Percentiles rank a stretch among this genome's conserved stretches.
Conservation (phyloP, 2,329 filamentous ascomycete species). For the Paecilomyces variotii region DNA sequence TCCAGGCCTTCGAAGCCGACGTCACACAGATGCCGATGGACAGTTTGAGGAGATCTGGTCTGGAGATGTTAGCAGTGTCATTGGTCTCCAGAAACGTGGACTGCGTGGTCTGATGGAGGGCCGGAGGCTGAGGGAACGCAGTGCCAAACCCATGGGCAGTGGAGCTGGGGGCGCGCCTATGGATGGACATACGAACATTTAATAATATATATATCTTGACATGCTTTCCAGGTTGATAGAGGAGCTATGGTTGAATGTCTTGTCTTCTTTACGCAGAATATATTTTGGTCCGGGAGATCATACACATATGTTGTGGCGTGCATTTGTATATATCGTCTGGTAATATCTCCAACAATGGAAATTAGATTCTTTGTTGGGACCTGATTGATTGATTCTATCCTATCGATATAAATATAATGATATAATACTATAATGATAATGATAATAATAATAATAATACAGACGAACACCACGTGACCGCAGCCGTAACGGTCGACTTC, state of each 20-base stretch:
- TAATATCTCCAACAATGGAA: background rate
- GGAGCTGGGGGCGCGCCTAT: background rate
- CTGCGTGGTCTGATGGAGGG: conserved; percentile 92
- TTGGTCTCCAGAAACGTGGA: conserved; percentile 90
- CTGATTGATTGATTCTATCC: too few species aligned
- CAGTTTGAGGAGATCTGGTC: conserved; percentile 61
- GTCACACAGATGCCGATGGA: conserved; percentile 31
- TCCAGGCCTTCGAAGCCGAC: conserved; percentile 30
- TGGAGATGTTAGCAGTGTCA: conserved; percentile 68
- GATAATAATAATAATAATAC: too few species aligned
- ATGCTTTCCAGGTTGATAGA: background rate
- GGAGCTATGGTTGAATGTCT: background rate
- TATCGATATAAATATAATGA: too few species aligned
- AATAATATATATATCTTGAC: background rate
- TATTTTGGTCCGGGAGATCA: background rate
- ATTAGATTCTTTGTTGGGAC: too few species aligned
- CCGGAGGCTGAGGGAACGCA: conserved; percentile 69
- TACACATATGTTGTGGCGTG: background rate
- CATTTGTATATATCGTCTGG: background rate
- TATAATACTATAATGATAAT: too few species aligned
- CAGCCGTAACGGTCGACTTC: too few species aligned
- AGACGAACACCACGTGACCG: too few species aligned
- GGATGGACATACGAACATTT: background rate
- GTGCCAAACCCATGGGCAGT: conserved; percentile 22
- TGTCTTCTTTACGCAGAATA: background rate